A percentile compares a stretch with the other conserved stretches of the same genome.
Conservation (phyloP, 257 asterid genomes). For the Rubia yunnanensis region DNA sequence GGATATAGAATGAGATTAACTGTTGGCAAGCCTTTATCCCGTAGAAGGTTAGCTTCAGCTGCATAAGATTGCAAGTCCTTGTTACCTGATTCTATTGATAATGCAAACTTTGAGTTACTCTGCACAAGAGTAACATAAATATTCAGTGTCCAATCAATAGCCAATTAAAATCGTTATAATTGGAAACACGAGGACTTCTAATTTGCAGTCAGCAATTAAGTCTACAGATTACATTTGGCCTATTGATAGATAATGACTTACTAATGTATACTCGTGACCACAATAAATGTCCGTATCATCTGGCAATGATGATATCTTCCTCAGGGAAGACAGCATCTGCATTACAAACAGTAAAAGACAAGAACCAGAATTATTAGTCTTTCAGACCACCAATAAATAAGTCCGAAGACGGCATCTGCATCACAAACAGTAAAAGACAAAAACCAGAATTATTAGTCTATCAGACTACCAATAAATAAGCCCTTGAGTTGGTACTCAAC, state of each 20-base stretch:
- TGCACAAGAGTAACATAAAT: slow-evolving; percentile 23
- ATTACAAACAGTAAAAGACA: slow-evolving; percentile 13
- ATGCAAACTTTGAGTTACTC: slow-evolving; percentile 95
- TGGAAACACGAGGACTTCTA: neutral
- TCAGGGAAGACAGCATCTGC: slow-evolving; percentile 76
- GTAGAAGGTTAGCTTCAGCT: slow-evolving; percentile 45
- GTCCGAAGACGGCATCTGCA: slow-evolving; percentile 85
- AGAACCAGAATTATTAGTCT: neutral
- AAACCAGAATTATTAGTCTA: neutral
- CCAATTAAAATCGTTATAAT: neutral
- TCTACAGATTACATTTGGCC: neutral
- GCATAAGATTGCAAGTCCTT: slow-evolving; percentile 71
- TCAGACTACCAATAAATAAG: neutral
- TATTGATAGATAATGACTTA: slow-evolving; percentile 18
- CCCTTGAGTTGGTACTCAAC: neutral
- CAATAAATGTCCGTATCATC: slow-evolving; percentile 78
- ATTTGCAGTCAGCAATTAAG: neutral
- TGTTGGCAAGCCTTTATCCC: slow-evolving; percentile 79
- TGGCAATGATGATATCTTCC: slow-evolving; percentile 66
- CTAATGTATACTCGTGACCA: slow-evolving; percentile 92
- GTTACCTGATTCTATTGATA: slow-evolving; percentile 77
- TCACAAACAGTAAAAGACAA: slow-evolving; percentile 8
- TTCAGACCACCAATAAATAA: neutral
- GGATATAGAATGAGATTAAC: slow-evolving; percentile 25
- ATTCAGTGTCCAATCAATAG: neutral